A percentile compares a stretch with the other conserved stretches of the same genome.
phyloP scores from a whole-genome alignment of 371 early-diverging fungal genomes.

The Haplosporangium sp. region DNA sequence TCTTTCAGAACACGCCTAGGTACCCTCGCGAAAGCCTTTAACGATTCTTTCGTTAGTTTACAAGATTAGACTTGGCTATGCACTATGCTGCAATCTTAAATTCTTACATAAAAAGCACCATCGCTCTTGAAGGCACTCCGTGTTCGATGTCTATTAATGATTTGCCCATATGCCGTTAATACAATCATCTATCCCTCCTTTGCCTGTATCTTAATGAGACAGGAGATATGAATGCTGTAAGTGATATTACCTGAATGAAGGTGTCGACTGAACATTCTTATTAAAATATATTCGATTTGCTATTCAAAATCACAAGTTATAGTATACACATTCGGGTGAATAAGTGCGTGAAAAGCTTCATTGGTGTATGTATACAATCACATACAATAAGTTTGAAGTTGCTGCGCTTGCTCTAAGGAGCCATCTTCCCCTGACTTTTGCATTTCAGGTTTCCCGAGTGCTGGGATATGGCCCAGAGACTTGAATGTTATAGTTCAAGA shows the following conservation, averaged over 20 bases:
- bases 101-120: conserved; percentile 14
- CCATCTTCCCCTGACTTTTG: background rate
- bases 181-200: too few species aligned
- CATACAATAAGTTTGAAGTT: background rate
- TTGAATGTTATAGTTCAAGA: background rate
- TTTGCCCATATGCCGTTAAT: too few species aligned
- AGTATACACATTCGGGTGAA: too few species aligned
- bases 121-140: conserved; percentile 5
- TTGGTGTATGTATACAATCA: background rate
- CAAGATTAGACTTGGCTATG: background rate
- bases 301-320: background rate
- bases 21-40: conserved; percentile 1
- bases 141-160: background rate
- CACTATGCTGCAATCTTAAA: too few species aligned
- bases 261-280: background rate
- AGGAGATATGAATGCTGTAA: too few species aligned
- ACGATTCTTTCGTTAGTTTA: background rate
- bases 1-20: conserved; percentile 7
- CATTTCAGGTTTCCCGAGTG: background rate
- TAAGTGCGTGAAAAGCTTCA: background rate
- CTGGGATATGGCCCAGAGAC: background rate
- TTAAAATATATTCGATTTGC: conserved; percentile 12
- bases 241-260: background rate
- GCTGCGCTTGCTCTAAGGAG: background rate
- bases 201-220: too few species aligned